Evolutionary conservation across 495 filamentous ascomycete genomes (phyloP).

Genomic region (Trichoderma gamsii): DNA sequence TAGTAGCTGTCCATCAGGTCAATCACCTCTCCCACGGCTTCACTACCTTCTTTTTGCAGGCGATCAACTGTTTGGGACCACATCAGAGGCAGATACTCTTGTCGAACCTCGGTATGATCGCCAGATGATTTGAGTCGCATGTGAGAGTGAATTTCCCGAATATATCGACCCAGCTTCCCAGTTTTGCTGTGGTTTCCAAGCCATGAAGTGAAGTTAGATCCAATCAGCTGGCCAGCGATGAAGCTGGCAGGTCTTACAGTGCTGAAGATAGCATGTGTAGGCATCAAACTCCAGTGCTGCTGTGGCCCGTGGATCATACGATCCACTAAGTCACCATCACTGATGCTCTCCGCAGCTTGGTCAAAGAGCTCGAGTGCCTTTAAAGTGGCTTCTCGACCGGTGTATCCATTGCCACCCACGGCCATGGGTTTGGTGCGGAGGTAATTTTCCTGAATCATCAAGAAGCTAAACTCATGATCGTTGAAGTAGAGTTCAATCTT

Average conservation of each 20-base stretch:
- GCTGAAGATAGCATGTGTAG: conserved; percentile 92
- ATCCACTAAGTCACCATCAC: conserved; percentile 93
- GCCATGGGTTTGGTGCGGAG: conserved; percentile 69
- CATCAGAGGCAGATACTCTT: conserved; percentile 87
- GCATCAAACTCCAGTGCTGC: conserved; percentile 98
- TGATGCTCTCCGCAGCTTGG: conserved; percentile 88
- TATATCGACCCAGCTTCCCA: conserved; percentile 74
- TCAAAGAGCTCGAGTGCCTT: conserved; percentile 80
- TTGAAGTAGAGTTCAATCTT: conserved; percentile 99
- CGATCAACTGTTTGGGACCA: conserved; percentile 73
- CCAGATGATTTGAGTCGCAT: conserved; percentile 89
- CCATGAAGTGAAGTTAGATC: conserved; percentile 74
- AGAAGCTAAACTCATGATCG: conserved; percentile 89
- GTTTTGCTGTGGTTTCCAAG: conserved; percentile 90
- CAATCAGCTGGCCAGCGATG: conserved; percentile 65
- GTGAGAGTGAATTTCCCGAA: conserved; percentile 94
- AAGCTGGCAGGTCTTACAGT: conserved; percentile 90
- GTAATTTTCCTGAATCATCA: conserved; percentile 99
- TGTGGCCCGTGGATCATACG: conserved; percentile 97
- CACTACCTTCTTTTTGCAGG: conserved; percentile 66
- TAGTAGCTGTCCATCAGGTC: conserved; percentile 96
- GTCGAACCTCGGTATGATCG: conserved; percentile 89
- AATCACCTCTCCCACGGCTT: conserved; percentile 64
- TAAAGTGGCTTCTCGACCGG: conserved; percentile 56
- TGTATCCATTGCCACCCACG: conserved; percentile 49